A percentile compares a stretch with the other conserved stretches of the same genome.
Conservation (phyloP, 2,329 filamentous ascomycete genomes). For the Sordariomycetes sp. region DNA sequence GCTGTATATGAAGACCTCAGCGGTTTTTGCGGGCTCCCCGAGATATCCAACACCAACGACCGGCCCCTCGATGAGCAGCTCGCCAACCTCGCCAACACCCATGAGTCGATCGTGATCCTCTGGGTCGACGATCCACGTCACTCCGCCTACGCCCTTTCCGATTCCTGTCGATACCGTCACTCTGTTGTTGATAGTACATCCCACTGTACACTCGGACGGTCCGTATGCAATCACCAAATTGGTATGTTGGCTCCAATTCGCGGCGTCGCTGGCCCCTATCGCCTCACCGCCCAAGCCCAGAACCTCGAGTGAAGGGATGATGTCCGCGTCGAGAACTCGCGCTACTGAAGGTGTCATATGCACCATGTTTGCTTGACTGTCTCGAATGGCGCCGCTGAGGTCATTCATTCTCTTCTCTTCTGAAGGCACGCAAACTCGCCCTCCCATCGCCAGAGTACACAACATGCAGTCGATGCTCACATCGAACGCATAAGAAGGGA, state of each 20-base stretch:
- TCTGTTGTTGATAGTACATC: slow-evolving; percentile 37
- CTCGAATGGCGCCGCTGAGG: slow-evolving; percentile 33
- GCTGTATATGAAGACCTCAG: slow-evolving; percentile 45
- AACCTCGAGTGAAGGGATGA: slow-evolving; percentile 35
- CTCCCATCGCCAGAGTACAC: slow-evolving; percentile 39
- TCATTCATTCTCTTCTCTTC: slow-evolving; percentile 44
- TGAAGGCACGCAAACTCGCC: slow-evolving; percentile 43
- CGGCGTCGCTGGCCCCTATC: slow-evolving; percentile 40
- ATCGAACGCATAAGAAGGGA: slow-evolving; percentile 45
- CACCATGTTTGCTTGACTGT: slow-evolving; percentile 36
- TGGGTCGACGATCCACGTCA: slow-evolving; percentile 42
- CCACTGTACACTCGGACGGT: slow-evolving; percentile 44
- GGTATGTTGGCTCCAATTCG: slow-evolving; percentile 34
- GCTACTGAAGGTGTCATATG: slow-evolving; percentile 43
- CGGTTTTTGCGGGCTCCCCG: slow-evolving; percentile 47
- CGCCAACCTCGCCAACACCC: slow-evolving; percentile 38
- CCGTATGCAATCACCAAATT: slow-evolving; percentile 43
- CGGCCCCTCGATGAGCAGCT: slow-evolving; percentile 47
- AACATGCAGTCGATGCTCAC: slow-evolving; percentile 46
- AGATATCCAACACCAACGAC: slow-evolving; percentile 56
- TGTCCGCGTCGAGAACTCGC: slow-evolving; percentile 33
- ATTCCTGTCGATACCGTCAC: slow-evolving; percentile 33
- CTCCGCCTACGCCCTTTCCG: slow-evolving; percentile 35
- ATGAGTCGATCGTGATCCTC: slow-evolving; percentile 35
- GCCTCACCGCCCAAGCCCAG: slow-evolving; percentile 42